phyloP scores from a whole-genome alignment of 2,329 filamentous ascomycete genomes.

The Fusarium burgessii region DNA sequence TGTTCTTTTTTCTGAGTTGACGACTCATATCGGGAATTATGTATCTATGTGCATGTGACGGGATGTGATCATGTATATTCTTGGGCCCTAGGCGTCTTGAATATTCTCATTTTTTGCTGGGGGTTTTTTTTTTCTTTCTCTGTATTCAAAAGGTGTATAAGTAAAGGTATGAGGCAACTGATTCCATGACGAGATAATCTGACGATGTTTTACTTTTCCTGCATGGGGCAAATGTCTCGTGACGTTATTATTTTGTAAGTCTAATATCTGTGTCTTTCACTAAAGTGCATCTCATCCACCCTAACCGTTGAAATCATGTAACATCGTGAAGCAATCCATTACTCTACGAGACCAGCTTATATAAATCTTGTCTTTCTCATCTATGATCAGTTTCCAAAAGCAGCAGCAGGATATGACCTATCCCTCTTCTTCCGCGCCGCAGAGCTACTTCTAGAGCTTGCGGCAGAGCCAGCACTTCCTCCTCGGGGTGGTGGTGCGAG shows the following conservation, averaged over 20 bases:
- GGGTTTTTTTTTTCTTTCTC: background rate
- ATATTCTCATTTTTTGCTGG: slow-evolving; percentile 1
- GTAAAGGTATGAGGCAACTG: slow-evolving; percentile 10
- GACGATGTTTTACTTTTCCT: slow-evolving; percentile 2
- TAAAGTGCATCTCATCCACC: slow-evolving; percentile 1
- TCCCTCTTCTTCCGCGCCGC: slow-evolving; percentile 68
- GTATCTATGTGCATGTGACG: slow-evolving; percentile 30
- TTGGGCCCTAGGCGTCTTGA: slow-evolving; percentile 30
- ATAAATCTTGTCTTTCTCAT: background rate
- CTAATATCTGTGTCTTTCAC: slow-evolving; percentile 2
- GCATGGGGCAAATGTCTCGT: background rate
- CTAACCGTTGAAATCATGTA: slow-evolving; percentile 22
- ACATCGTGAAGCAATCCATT: slow-evolving; percentile 23
- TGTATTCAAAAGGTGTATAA: slow-evolving; percentile 30
- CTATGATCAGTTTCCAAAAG: slow-evolving; percentile 61
- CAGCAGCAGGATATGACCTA: slow-evolving; percentile 71
- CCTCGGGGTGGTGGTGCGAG: slow-evolving; percentile 48
- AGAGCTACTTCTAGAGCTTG: slow-evolving; percentile 69
- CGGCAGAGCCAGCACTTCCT: slow-evolving; percentile 53
- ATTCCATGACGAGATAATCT: slow-evolving; percentile 18
- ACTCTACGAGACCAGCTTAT: background rate
- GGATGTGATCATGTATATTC: slow-evolving; percentile 27
- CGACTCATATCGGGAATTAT: slow-evolving; percentile 21
- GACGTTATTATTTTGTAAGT: slow-evolving; percentile 18
- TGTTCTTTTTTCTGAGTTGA: slow-evolving; percentile 3